Percentiles rank a stretch among this genome's conserved stretches.
These are phyloP conservation scores for Chernovozyma sophiae-reginae DNA, from an alignment of 1,139 yeast genomes.

Conservation along the genomic window DNA sequence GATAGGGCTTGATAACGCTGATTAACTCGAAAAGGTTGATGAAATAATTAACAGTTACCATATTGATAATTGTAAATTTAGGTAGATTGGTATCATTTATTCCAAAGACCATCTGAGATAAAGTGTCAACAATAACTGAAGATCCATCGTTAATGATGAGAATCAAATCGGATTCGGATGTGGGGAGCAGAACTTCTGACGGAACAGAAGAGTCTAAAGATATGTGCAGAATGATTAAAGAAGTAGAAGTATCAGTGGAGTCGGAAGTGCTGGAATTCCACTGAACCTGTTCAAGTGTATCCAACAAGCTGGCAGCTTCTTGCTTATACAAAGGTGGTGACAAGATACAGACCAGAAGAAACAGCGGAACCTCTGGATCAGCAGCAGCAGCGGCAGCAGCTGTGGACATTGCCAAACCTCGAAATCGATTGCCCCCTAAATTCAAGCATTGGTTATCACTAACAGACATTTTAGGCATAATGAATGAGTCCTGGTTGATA, in stretches of 20 bases:
- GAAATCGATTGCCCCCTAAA: neutral
- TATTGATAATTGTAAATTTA: conserved; percentile 35
- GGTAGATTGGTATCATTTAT: conserved; percentile 14
- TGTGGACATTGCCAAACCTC: neutral
- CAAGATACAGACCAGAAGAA: neutral
- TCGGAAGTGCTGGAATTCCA: no score
- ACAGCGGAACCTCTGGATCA: no score
- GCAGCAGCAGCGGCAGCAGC: neutral
- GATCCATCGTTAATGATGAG: conserved; percentile 43
- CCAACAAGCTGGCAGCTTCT: neutral
- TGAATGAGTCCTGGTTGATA: conserved; percentile 19
- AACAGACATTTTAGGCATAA: conserved; percentile 36
- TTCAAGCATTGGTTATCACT: conserved; percentile 8
- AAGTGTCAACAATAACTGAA: conserved; percentile 20
- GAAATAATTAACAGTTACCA: conserved; percentile 40
- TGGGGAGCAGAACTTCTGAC: neutral
- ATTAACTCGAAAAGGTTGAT: conserved; percentile 37
- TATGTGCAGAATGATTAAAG: neutral
- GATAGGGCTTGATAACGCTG: conserved; percentile 30
- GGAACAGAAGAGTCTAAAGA: neutral
- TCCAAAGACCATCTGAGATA: conserved; percentile 12
- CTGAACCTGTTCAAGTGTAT: neutral
- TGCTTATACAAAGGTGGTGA: neutral
- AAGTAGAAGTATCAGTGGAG: neutral
- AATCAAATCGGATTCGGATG: conserved; percentile 22